phyloP scores from a whole-genome alignment of 208 protist genomes.

The Acanthamoeba sp. region DNA sequence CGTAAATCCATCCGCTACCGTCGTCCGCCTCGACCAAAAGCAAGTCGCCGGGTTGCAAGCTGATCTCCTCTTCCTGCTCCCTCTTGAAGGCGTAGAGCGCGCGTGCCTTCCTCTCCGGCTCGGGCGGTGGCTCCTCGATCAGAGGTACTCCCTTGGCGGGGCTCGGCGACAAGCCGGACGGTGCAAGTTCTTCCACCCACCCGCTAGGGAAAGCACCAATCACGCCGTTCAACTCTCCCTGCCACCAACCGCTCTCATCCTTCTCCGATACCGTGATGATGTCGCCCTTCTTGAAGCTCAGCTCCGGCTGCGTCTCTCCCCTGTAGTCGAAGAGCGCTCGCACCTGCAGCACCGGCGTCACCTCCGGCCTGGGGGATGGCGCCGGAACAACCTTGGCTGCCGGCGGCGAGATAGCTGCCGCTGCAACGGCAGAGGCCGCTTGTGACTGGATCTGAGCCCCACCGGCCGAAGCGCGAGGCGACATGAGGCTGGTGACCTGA shows the following conservation, averaged over 20 bases:
- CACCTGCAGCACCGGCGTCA: neutral
- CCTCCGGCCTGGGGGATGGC: neutral
- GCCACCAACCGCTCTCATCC: conserved; percentile 92
- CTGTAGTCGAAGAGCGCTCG: conserved; percentile 91
- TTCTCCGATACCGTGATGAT: conserved; percentile 92
- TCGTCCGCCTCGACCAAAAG: conserved; percentile 48
- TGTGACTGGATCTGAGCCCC: neutral
- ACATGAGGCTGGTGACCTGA: neutral
- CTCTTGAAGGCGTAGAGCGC: neutral
- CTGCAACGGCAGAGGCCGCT: neutral
- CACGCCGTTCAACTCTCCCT: conserved; percentile 88
- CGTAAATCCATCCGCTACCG: conserved; percentile 50
- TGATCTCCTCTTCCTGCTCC: neutral
- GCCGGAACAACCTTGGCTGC: neutral
- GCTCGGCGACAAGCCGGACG: neutral
- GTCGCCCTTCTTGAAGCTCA: conserved; percentile 92
- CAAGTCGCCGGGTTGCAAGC: neutral
- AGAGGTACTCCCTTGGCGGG: neutral
- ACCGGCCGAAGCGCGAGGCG: neutral
- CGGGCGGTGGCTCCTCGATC: neutral
- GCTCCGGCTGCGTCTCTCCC: conserved; percentile 87
- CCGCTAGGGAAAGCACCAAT: conserved; percentile 70
- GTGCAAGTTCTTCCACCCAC: neutral
- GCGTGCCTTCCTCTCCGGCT: neutral
- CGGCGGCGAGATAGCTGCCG: neutral